phyloP scores from a whole-genome alignment of 176 grass and related monocot species.

The Alopecurus myosuroides region DNA sequence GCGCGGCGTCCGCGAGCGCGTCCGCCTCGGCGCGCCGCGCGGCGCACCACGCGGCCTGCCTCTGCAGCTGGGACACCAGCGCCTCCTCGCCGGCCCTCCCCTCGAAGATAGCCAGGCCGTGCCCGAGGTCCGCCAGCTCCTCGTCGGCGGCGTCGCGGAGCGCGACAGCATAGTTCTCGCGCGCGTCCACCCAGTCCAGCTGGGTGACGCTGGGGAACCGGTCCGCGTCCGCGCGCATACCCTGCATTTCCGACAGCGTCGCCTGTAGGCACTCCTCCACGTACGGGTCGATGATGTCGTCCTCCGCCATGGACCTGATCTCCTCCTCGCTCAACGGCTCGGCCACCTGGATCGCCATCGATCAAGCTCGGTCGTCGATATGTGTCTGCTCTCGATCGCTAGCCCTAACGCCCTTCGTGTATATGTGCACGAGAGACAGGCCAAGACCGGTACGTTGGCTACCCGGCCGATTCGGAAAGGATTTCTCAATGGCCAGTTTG shows the following conservation, averaged over 20 bases:
- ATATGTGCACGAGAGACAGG: background rate
- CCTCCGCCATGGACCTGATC: background rate
- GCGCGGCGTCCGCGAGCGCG: background rate
- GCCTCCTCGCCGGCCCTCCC: background rate
- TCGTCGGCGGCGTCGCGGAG: background rate
- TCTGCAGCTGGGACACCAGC: background rate
- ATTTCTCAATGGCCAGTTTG: background rate
- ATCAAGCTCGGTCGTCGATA: background rate
- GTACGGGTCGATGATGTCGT: background rate
- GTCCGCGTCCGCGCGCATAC: background rate
- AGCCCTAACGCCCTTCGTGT: background rate
- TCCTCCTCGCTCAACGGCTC: background rate
- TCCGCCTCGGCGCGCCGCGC: background rate
- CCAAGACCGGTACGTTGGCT: background rate
- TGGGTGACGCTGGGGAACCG: background rate
- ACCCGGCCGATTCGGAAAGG: background rate
- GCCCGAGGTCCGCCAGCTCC: background rate
- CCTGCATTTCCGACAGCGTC: background rate
- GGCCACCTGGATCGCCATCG: background rate
- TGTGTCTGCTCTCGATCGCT: background rate
- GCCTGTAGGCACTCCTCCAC: background rate
- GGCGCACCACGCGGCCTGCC: background rate
- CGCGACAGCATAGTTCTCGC: background rate
- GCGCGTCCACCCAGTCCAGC: background rate
- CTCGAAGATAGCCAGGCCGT: background rate